Conservation (phyloP, 1,284 basidiomycete genomes). For the Ceratobasidium sp. region DNA sequence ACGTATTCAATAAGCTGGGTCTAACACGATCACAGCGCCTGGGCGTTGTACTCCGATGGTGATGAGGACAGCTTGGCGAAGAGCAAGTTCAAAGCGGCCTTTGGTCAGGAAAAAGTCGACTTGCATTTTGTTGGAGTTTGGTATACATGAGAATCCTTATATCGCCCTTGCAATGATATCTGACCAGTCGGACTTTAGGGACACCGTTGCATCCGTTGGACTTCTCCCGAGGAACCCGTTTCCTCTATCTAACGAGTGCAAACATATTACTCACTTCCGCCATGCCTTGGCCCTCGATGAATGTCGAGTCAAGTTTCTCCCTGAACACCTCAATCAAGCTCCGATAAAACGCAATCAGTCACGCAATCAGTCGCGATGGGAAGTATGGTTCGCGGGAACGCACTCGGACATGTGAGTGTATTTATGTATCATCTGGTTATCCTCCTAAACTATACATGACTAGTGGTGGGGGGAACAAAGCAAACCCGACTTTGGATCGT, state of each 20-base stretch:
- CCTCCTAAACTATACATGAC: background rate
- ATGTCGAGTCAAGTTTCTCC: conserved; percentile 24
- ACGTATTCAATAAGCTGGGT: too few relatives aligned
- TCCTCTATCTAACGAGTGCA: conserved; percentile 3
- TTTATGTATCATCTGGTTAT: too few relatives aligned
- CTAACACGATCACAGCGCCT: background rate
- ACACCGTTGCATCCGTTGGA: conserved; percentile 13
- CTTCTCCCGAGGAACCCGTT: background rate
- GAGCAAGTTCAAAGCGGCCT: background rate
- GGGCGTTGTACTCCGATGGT: background rate
- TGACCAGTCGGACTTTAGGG: conserved; percentile 2
- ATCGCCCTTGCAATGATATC: background rate
- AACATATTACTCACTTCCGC: conserved; percentile 26
- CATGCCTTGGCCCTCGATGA: conserved; percentile 46
- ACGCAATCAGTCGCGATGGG: too few relatives aligned
- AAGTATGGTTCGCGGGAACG: too few relatives aligned
- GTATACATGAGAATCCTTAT: background rate
- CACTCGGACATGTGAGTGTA: too few relatives aligned
- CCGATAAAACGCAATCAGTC: too few relatives aligned
- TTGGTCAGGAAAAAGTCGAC: background rate
- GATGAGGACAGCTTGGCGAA: background rate
- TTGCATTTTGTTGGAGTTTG: background rate
- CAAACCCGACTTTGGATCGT: conserved; percentile 46
- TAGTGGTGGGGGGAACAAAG: conserved; percentile 51
- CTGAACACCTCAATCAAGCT: background rate